A percentile compares a stretch with the other conserved stretches of the same genome.
Evolutionary conservation across 2,329 filamentous ascomycete genomes (phyloP).

Genomic region (Nigrospora oryzae): DNA sequence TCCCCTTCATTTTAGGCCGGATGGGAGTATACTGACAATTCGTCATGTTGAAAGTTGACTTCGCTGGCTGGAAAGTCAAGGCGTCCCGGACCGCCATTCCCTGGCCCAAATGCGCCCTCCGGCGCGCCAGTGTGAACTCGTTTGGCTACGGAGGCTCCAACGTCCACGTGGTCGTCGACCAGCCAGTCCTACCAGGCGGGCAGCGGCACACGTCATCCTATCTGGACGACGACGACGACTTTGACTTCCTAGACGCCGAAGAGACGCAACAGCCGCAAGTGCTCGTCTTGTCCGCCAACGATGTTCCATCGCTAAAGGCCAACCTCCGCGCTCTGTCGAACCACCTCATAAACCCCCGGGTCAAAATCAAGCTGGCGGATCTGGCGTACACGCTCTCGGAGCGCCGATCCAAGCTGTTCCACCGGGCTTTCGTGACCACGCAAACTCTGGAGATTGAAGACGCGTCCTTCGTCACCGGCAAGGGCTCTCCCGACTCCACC

Average conservation of each 20-base stretch:
- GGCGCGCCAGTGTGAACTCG: constrained; percentile 20
- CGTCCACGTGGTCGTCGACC: constrained; percentile 17
- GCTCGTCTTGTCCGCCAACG: constrained; percentile 15
- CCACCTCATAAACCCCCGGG: constrained; percentile 16
- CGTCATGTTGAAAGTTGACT: too few relatives aligned
- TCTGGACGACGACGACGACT: neutral
- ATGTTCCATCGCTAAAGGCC: constrained; percentile 10
- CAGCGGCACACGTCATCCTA: neutral
- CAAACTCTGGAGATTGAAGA: neutral
- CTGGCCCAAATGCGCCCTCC: too few relatives aligned
- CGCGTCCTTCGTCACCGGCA: neutral
- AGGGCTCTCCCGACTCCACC: neutral
- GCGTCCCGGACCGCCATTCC: too few relatives aligned
- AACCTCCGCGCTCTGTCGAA: constrained; percentile 9
- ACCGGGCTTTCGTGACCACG: constrained; percentile 13
- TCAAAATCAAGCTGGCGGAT: constrained; percentile 11
- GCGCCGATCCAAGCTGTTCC: constrained; percentile 8
- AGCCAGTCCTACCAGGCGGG: neutral
- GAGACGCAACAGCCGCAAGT: neutral
- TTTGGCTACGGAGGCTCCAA: constrained; percentile 28
- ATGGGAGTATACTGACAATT: too few relatives aligned
- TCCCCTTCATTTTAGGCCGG: too few relatives aligned
- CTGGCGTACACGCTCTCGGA: constrained; percentile 20
- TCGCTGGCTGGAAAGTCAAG: too few relatives aligned
- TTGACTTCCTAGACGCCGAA: neutral